Evolutionary conservation across 192 early-diverging fungal genomes (phyloP).

Genomic region (Powellomyces hirtus): DNA sequence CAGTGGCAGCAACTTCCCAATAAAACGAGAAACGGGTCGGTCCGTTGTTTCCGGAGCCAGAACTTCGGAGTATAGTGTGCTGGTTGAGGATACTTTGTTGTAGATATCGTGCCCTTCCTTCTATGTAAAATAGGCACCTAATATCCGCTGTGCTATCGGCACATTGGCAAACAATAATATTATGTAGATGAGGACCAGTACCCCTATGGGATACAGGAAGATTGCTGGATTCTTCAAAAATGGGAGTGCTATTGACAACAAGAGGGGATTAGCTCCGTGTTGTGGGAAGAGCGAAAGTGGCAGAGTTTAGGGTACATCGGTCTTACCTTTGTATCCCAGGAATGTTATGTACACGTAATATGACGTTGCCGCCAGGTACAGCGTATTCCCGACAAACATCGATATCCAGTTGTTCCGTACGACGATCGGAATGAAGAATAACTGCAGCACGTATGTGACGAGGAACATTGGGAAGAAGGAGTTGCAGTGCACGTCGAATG

Average conservation of each 20-base stretch:
- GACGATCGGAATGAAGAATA: constrained; percentile 87
- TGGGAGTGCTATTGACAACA: constrained; percentile 86
- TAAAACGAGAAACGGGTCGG: no score
- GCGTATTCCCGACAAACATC: constrained; percentile 79
- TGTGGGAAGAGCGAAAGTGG: no score
- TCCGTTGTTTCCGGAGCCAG: no score
- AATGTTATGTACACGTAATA: constrained; percentile 91
- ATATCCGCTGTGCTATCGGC: constrained; percentile 74
- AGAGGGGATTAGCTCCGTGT: no score
- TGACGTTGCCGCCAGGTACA: constrained; percentile 76
- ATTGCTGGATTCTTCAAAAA: constrained; percentile 86
- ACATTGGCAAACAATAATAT: constrained; percentile 43
- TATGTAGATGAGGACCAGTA: constrained; percentile 46
- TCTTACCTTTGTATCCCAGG: constrained; percentile 88
- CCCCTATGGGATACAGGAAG: constrained; percentile 83
- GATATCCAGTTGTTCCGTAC: constrained; percentile 76
- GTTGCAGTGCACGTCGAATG: constrained; percentile 97
- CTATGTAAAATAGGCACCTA: constrained; percentile 73
- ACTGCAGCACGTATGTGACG: constrained; percentile 85
- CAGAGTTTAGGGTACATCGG: no score
- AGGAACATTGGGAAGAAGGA: constrained; percentile 88
- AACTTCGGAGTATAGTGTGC: no score
- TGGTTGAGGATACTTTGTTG: no score
- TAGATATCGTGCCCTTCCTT: no score
- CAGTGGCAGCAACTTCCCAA: no score